Conservation (phyloP, 495 filamentous ascomycete species). For the Podospora anserina region DNA sequence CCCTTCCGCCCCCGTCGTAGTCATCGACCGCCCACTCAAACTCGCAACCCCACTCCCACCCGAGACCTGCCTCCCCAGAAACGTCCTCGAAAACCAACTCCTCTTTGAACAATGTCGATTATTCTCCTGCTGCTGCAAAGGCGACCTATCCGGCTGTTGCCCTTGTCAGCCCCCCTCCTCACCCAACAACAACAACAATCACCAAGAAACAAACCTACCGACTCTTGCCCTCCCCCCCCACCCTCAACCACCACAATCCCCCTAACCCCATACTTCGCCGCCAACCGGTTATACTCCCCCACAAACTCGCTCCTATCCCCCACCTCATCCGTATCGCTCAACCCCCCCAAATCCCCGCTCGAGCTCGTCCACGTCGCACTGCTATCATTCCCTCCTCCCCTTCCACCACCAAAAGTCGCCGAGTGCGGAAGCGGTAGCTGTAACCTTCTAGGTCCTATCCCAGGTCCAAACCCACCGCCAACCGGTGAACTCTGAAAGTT, state of each 20-base stretch:
- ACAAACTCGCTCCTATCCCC: slow-evolving; percentile 44
- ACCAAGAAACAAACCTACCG: slow-evolving; percentile 4
- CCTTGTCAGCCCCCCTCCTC: too few species aligned
- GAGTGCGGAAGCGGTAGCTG: slow-evolving; percentile 16
- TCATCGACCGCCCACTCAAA: slow-evolving; percentile 31
- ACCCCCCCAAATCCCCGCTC: slow-evolving; percentile 33
- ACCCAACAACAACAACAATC: too few species aligned
- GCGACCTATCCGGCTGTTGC: slow-evolving; percentile 17
- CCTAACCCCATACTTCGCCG: not conserved
- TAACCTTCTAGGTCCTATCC: not conserved
- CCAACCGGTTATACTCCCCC: slow-evolving; percentile 54
- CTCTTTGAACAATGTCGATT: slow-evolving; percentile 8
- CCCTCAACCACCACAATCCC: slow-evolving; percentile 26
- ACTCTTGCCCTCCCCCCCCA: slow-evolving; percentile 12
- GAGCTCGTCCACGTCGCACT: slow-evolving; percentile 48
- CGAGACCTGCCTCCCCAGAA: slow-evolving; percentile 28
- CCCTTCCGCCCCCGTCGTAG: slow-evolving; percentile 34
- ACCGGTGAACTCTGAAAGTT: not conserved
- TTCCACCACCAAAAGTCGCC: slow-evolving; percentile 16
- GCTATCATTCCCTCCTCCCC: slow-evolving; percentile 25
- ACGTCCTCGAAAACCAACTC: slow-evolving; percentile 37
- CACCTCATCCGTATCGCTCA: slow-evolving; percentile 41
- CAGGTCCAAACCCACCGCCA: not conserved
- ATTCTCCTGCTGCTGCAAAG: slow-evolving; percentile 5
- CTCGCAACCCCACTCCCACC: slow-evolving; percentile 25